phyloP scores from a whole-genome alignment of 805 yeast species.

The Metschnikowia lochheadii region DNA sequence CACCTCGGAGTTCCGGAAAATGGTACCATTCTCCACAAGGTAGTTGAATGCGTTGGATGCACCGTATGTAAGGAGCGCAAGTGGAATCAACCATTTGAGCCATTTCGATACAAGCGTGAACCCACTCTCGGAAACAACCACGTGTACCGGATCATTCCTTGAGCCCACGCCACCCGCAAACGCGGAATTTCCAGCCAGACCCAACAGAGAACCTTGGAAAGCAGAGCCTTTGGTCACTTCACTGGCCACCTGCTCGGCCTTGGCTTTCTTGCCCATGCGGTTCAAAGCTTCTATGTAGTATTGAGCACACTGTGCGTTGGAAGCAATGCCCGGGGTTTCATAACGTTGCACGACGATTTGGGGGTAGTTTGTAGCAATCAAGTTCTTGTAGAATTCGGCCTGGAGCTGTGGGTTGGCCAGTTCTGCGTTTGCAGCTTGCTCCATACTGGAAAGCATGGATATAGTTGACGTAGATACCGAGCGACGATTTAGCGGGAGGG shows the following conservation, averaged over 20 bases:
- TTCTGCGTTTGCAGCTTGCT: slow-evolving; percentile 81
- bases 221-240: slow-evolving; percentile 7
- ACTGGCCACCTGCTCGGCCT: slow-evolving; percentile 62
- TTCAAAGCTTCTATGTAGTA: slow-evolving; percentile 78
- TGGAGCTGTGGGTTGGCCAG: slow-evolving; percentile 66
- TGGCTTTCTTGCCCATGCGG: slow-evolving; percentile 69
- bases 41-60: slow-evolving; percentile 74
- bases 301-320: slow-evolving; percentile 71
- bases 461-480: slow-evolving; percentile 26
- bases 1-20: slow-evolving; percentile 67
- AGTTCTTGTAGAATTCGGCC: slow-evolving; percentile 74
- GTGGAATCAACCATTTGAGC: slow-evolving; percentile 83
- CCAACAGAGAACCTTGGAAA: slow-evolving; percentile 5
- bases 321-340: slow-evolving; percentile 91
- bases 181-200: slow-evolving; percentile 19
- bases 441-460: slow-evolving; percentile 44
- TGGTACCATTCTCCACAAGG: slow-evolving; percentile 77
- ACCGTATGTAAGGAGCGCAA: slow-evolving; percentile 77
- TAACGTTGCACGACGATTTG: slow-evolving; percentile 91
- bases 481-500: background rate
- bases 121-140: slow-evolving; percentile 83
- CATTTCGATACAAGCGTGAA: slow-evolving; percentile 76
- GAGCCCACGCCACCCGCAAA: slow-evolving; percentile 49
- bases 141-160: slow-evolving; percentile 83
- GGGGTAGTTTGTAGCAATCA: slow-evolving; percentile 83